A percentile compares a stretch with the other conserved stretches of the same genome.
Evolutionary conservation across 1,284 basidiomycete genomes (phyloP).

Genomic region (Athelia psychrophila): DNA sequence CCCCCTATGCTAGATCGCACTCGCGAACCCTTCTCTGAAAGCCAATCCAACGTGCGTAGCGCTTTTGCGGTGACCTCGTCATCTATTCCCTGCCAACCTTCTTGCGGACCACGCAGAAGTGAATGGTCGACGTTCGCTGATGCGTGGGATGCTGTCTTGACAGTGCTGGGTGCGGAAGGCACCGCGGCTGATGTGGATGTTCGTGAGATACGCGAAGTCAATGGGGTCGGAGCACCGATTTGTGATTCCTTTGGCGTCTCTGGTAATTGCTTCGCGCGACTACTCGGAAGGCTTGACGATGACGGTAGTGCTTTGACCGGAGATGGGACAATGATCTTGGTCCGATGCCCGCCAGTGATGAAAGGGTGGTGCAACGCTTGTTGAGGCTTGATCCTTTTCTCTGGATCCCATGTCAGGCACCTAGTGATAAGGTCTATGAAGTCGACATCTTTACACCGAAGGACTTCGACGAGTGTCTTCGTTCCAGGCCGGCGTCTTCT

Average conservation of each 20-base stretch:
- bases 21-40: slow-evolving; percentile 74
- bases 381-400: slow-evolving; percentile 92
- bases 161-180: slow-evolving; percentile 53
- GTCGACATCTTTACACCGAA: slow-evolving; percentile 86
- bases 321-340: slow-evolving; percentile 43
- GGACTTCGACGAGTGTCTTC: slow-evolving; percentile 85
- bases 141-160: slow-evolving; percentile 36
- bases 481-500: slow-evolving; percentile 87
- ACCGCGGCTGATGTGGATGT: slow-evolving; percentile 43
- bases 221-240: slow-evolving; percentile 80
- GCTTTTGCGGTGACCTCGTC: slow-evolving; percentile 91
- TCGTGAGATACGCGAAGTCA: slow-evolving; percentile 70
- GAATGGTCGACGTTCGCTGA: slow-evolving; percentile 77
- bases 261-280: slow-evolving; percentile 42
- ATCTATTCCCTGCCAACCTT: slow-evolving; percentile 81
- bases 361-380: slow-evolving; percentile 92
- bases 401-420: slow-evolving; percentile 98
- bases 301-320: slow-evolving; percentile 52
- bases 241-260: slow-evolving; percentile 86
- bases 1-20: slow-evolving; percentile 65
- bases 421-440: slow-evolving; percentile 94
- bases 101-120: slow-evolving; percentile 74
- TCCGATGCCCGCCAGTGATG: slow-evolving; percentile 63
- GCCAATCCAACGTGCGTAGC: slow-evolving; percentile 89
- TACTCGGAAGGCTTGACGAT: slow-evolving; percentile 47